Evolutionary conservation across 1,139 yeast species (phyloP).

Genomic region (Blastobotrys elegans): DNA sequence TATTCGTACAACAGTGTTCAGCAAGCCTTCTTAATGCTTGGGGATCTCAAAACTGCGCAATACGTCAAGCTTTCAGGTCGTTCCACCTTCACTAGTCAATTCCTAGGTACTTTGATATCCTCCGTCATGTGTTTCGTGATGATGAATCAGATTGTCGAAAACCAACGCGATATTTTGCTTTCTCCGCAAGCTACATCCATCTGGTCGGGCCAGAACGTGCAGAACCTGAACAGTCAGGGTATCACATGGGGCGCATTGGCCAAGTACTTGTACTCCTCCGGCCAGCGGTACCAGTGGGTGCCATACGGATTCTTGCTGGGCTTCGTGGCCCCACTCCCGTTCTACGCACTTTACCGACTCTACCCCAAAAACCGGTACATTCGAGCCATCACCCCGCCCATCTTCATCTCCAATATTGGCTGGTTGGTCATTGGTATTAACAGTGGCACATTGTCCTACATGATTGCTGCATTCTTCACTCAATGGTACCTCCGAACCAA

Average conservation of each 20-base stretch:
- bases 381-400: conserved; percentile 26
- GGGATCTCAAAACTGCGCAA: conserved; percentile 50
- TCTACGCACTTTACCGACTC: conserved; percentile 25
- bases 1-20: conserved; percentile 26
- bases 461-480: conserved; percentile 29
- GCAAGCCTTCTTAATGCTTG: conserved; percentile 29
- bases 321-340: conserved; percentile 27
- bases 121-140: conserved; percentile 30
- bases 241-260: conserved; percentile 33
- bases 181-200: conserved; percentile 31
- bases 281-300: conserved; percentile 29
- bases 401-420: conserved; percentile 28
- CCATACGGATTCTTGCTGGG: conserved; percentile 28
- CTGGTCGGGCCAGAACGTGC: conserved; percentile 34
- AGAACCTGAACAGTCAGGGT: conserved; percentile 33
- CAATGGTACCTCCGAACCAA: conserved; percentile 27
- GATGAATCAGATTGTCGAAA: conserved; percentile 30
- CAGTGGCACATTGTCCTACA: conserved; percentile 29
- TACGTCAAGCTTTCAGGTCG: conserved; percentile 48
- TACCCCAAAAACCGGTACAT: conserved; percentile 29
- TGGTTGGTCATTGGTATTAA: conserved; percentile 34
- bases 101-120: conserved; percentile 37
- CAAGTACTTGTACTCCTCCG: conserved; percentile 29
- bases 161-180: conserved; percentile 25
- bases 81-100: conserved; percentile 42